These are phyloP conservation scores for Mortierella sp. DNA, from an alignment of 371 early-diverging fungal genomes.

Conservation along the genomic window DNA sequence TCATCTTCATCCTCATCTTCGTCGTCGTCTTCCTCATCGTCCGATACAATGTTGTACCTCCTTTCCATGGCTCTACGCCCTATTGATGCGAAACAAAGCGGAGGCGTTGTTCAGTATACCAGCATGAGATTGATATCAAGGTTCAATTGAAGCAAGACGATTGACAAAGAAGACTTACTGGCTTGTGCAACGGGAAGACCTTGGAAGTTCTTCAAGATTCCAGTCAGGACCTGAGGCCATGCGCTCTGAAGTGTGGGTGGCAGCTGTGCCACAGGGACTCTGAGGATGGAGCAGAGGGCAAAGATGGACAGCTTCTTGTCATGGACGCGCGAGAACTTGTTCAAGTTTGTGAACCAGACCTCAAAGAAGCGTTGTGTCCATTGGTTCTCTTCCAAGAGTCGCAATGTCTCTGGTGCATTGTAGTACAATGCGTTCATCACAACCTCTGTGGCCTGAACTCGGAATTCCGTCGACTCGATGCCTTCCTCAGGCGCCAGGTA, in stretches of 20 bases:
- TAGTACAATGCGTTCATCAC: conserved; percentile 88
- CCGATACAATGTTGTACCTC: conserved; percentile 69
- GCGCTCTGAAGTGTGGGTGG: conserved; percentile 78
- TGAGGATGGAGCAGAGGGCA: conserved; percentile 79
- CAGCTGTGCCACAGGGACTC: conserved; percentile 74
- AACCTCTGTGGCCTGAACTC: conserved; percentile 58
- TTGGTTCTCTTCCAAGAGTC: conserved; percentile 79
- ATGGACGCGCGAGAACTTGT: conserved; percentile 85
- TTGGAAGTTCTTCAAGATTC: conserved; percentile 77
- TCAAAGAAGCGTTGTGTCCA: conserved; percentile 85
- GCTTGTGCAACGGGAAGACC: conserved; percentile 82
- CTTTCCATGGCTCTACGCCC: conserved; percentile 76
- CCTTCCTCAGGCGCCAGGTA: conserved; percentile 67
- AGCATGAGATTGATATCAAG: too few species aligned
- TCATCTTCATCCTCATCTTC: too few species aligned
- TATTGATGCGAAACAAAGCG: conserved; percentile 32
- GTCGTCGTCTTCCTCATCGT: conserved; percentile 70
- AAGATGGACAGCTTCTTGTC: conserved; percentile 93
- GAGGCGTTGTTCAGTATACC: conserved; percentile 41
- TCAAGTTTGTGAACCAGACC: conserved; percentile 80
- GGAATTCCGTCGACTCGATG: conserved; percentile 58
- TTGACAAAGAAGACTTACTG: conserved; percentile 58
- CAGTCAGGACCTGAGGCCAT: conserved; percentile 78
- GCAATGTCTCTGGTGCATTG: conserved; percentile 81
- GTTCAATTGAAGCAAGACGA: conserved; percentile 16